Evolutionary conservation across 805 yeast species (phyloP).

Genomic region (Saccharomyces eubayanus): DNA sequence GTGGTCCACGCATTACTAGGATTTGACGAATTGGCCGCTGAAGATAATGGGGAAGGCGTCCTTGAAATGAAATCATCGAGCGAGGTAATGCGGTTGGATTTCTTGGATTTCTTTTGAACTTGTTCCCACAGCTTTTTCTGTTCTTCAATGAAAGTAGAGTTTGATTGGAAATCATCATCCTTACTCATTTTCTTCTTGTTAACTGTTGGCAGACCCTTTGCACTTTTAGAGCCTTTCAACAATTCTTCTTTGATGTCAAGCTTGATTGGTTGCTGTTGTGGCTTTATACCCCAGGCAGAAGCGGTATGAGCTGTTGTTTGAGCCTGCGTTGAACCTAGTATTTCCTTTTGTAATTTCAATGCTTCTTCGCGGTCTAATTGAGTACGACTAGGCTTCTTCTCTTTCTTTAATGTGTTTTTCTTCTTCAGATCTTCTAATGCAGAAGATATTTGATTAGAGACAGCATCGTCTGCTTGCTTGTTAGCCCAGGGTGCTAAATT

Average conservation of each 20-base stretch:
- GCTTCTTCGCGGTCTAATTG: background rate
- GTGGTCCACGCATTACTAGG: conserved; percentile 24
- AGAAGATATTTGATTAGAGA: background rate
- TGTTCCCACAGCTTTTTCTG: conserved; percentile 37
- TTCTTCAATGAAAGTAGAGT: conserved; percentile 25
- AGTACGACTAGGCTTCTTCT: background rate
- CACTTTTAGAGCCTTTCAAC: background rate
- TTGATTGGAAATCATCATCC: background rate
- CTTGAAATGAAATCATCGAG: background rate
- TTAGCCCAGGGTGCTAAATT: conserved; percentile 28
- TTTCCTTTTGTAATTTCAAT: background rate
- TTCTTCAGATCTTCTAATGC: background rate
- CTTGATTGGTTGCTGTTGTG: background rate
- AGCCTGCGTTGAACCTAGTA: background rate
- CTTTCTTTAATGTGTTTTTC: background rate
- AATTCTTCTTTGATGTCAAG: background rate
- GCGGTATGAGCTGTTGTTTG: background rate
- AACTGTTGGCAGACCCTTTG: background rate
- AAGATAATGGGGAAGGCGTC: background rate
- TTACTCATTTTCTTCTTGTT: background rate
- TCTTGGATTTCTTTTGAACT: conserved; percentile 59
- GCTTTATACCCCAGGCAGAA: background rate
- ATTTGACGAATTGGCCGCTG: conserved; percentile 4
- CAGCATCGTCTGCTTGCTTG: conserved; percentile 1
- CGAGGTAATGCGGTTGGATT: conserved; percentile 33